phyloP scores from a whole-genome alignment of 768 basidiomycete genomes.

The Galerina sulciceps region DNA sequence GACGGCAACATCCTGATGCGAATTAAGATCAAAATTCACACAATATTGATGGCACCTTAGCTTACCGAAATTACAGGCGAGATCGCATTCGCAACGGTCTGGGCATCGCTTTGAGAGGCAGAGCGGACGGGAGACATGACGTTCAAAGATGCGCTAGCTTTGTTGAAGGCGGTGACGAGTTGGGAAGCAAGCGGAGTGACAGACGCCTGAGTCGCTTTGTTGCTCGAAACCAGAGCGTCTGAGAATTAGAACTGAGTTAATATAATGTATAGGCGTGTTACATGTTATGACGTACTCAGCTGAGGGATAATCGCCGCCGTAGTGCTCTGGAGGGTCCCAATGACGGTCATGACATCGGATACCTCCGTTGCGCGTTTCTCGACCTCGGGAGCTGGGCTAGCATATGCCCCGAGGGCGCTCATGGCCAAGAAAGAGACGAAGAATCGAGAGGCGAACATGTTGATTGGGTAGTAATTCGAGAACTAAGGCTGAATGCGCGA shows the following conservation, averaged over 20 bases:
- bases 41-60: too few species aligned
- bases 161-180: constrained; percentile 4
- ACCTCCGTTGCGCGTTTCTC: neutral
- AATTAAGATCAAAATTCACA: too few species aligned
- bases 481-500: neutral
- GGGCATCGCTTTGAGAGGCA: neutral
- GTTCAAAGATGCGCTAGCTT: neutral
- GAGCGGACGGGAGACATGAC: neutral
- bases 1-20: neutral
- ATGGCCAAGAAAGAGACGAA: constrained; percentile 5
- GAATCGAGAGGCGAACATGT: constrained; percentile 8
- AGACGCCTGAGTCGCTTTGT: neutral
- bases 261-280: too few species aligned
- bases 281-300: neutral
- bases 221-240: constrained; percentile 2
- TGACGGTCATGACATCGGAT: constrained; percentile 1
- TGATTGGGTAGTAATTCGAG: neutral
- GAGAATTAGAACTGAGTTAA: neutral
- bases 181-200: constrained; percentile 2
- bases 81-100: constrained; percentile 4
- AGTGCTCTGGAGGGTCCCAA: neutral
- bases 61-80: constrained; percentile 1
- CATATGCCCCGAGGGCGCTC: neutral
- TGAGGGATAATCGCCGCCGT: neutral
- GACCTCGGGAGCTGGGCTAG: neutral